A percentile compares a stretch with the other conserved stretches of the same genome.
These are phyloP conservation scores for Zelonia costaricensis DNA, from an alignment of 208 protist species.

Conservation along the genomic window DNA sequence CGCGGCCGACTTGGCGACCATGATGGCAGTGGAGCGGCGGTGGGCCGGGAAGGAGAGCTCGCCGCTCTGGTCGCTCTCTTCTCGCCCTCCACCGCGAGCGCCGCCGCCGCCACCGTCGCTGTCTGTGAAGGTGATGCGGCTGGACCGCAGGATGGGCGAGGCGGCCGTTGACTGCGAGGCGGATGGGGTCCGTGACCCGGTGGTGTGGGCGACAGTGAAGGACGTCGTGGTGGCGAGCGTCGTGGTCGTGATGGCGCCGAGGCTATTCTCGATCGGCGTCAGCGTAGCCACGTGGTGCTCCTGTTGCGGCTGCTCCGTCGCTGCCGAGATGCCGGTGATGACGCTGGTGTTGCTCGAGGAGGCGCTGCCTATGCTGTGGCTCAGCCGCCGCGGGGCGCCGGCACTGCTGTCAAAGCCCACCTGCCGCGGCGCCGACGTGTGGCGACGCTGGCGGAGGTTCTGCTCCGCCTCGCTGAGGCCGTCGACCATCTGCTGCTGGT, in stretches of 20 bases:
- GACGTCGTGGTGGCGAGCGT: no score
- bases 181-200: no score
- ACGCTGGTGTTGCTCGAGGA: background rate
- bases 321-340: no score
- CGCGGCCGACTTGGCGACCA: background rate
- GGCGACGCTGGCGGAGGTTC: background rate
- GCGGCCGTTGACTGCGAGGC: no score
- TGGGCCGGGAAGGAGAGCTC: background rate
- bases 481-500: background rate
- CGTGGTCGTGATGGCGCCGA: no score
- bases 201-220: no score
- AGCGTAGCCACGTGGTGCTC: no score
- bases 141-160: background rate
- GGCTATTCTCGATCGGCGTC: no score
- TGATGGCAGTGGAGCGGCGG: conserved; percentile 5
- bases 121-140: background rate
- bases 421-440: conserved; percentile 4
- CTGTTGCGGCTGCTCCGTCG: no score
- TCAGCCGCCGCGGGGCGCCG: no score
- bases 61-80: background rate
- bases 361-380: background rate
- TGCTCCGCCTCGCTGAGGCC: background rate
- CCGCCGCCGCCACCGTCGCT: background rate
- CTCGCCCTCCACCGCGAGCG: background rate
- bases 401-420: background rate